Percentiles rank a stretch among this genome's conserved stretches.
phyloP scores from a whole-genome alignment of 768 basidiomycete genomes.

The Kwoniella botswanensis region DNA sequence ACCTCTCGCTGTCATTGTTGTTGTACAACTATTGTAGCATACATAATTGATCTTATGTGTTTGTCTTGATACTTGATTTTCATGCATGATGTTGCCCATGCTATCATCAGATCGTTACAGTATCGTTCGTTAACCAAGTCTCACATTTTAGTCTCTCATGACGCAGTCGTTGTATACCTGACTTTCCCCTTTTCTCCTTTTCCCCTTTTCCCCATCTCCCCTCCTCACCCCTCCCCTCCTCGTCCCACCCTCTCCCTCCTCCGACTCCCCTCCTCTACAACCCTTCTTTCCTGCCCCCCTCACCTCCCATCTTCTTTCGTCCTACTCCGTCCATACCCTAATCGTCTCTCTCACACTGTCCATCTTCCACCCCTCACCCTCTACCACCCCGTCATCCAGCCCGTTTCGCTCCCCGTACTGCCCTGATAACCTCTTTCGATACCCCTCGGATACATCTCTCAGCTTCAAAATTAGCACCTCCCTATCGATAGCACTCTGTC shows the following conservation, averaged over 20 bases:
- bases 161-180: too few relatives aligned
- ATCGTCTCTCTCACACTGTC: conserved; percentile 34
- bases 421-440: conserved; percentile 18
- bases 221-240: not conserved
- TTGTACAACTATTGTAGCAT: not conserved
- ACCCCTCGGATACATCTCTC: conserved; percentile 30
- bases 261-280: not conserved
- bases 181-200: not conserved
- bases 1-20: too few relatives aligned
- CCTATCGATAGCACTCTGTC: conserved; percentile 6
- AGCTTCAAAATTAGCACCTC: conserved; percentile 22
- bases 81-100: too few relatives aligned
- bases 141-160: too few relatives aligned
- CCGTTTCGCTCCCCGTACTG: not conserved
- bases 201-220: not conserved
- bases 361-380: conserved; percentile 33
- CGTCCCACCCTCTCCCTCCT: not conserved
- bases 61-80: too few relatives aligned
- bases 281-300: not conserved
- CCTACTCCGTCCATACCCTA: conserved; percentile 26
- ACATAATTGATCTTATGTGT: not conserved
- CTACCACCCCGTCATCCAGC: conserved; percentile 1
- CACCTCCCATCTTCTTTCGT: not conserved
- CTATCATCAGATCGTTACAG: too few relatives aligned
- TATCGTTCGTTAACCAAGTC: too few relatives aligned